Conservation (phyloP, 83 land plant species). For the Diphasiastrum complanatum region DNA sequence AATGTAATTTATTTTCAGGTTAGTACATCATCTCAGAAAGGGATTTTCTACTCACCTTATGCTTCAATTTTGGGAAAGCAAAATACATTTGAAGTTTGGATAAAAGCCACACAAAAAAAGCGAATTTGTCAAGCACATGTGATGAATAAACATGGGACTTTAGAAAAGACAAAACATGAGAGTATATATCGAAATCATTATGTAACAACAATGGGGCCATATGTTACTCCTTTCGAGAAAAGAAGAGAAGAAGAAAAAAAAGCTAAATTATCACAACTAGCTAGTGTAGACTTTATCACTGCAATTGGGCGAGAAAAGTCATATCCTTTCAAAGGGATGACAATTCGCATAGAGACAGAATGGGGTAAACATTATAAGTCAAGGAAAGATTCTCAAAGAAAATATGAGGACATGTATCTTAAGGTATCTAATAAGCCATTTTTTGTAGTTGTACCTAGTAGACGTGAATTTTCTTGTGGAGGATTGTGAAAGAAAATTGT, state of each 20-base stretch:
- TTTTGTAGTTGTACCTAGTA: conserved; percentile 1
- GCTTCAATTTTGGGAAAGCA: not conserved
- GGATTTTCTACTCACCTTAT: conserved; percentile 13
- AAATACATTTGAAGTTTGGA: conserved; percentile 8
- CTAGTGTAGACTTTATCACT: not conserved
- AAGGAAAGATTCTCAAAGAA: not conserved
- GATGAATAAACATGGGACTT: not conserved
- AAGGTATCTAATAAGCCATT: conserved; percentile 1
- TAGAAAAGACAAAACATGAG: not conserved
- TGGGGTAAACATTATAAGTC: not conserved
- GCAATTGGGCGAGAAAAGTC: not conserved
- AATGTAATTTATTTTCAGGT: too few relatives aligned
- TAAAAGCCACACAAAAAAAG: not conserved
- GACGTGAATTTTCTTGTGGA: conserved; percentile 9
- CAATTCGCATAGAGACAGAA: not conserved
- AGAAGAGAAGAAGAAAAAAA: conserved; percentile 4
- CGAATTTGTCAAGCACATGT: not conserved
- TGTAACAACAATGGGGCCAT: conserved; percentile 3
- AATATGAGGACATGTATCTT: not conserved
- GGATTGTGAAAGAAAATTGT: too few relatives aligned
- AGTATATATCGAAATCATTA: not conserved
- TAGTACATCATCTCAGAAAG: conserved; percentile 3
- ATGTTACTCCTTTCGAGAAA: conserved; percentile 1
- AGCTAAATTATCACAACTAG: not conserved
- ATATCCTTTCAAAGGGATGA: not conserved